A percentile compares a stretch with the other conserved stretches of the same genome.
Evolutionary conservation across 768 basidiomycete species (phyloP).

Genomic region (Trametes elegans): DNA sequence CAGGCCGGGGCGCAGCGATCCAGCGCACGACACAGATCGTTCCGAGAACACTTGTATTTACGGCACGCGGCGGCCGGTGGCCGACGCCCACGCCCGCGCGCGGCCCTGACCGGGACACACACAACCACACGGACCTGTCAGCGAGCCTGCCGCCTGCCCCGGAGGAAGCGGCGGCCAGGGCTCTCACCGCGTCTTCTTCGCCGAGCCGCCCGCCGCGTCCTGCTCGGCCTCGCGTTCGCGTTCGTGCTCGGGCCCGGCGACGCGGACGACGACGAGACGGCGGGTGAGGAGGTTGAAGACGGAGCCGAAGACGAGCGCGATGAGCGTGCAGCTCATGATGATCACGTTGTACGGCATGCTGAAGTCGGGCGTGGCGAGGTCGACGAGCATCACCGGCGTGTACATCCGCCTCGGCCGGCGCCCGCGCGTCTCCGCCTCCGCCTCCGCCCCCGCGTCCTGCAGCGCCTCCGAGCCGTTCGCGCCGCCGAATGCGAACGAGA

Average conservation of each 20-base stretch:
- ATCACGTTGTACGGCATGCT: slow-evolving; percentile 99
- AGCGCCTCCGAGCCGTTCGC: neutral
- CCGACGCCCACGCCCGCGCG: too few species aligned
- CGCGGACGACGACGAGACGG: slow-evolving; percentile 61
- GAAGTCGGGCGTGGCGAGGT: slow-evolving; percentile 98
- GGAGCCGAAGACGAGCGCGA: slow-evolving; percentile 92
- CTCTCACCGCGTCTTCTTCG: neutral
- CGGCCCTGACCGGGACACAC: neutral
- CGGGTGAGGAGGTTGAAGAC: slow-evolving; percentile 86
- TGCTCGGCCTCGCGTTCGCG: neutral
- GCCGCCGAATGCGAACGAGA: slow-evolving; percentile 34
- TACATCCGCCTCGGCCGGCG: slow-evolving; percentile 52
- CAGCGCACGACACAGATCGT: neutral
- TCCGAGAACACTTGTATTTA: slow-evolving; percentile 5
- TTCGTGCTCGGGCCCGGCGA: slow-evolving; percentile 18
- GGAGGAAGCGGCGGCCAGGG: too few species aligned
- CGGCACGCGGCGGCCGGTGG: too few species aligned
- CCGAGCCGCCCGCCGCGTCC: neutral
- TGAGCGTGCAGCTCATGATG: slow-evolving; percentile 88
- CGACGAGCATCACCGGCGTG: slow-evolving; percentile 78
- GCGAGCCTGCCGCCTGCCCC: too few species aligned
- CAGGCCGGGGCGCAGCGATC: neutral
- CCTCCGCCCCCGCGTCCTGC: neutral
- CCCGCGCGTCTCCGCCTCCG: neutral
- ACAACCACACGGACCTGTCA: too few species aligned